phyloP scores from a whole-genome alignment of 1,284 basidiomycete species.

The Cryptococcus sp. region DNA sequence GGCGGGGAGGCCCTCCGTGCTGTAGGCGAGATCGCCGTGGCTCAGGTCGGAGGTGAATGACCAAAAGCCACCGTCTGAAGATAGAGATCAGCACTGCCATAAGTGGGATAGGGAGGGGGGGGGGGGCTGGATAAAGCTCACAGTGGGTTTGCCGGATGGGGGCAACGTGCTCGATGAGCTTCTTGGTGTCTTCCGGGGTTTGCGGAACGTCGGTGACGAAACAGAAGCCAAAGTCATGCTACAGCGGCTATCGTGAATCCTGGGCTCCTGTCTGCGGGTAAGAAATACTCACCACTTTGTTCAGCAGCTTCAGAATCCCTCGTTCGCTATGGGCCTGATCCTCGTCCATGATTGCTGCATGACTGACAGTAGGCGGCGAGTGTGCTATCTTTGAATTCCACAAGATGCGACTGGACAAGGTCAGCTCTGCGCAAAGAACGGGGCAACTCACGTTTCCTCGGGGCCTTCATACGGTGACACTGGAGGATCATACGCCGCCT shows the following conservation, averaged over 20 bases:
- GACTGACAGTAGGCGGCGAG: slow-evolving; percentile 71
- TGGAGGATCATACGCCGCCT: slow-evolving; percentile 38
- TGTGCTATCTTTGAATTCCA: slow-evolving; percentile 78
- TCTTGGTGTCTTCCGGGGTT: slow-evolving; percentile 79
- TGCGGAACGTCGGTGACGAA: slow-evolving; percentile 78
- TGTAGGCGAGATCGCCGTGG: slow-evolving; percentile 86
- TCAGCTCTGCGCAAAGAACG: neutral
- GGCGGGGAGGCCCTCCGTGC: slow-evolving; percentile 77
- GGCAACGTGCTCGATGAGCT: slow-evolving; percentile 69
- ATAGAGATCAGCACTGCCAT: slow-evolving; percentile 7
- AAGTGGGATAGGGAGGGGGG: neutral
- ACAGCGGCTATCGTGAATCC: neutral
- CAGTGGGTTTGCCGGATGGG: slow-evolving; percentile 94
- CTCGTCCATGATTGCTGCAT: slow-evolving; percentile 67
- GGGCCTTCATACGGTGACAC: slow-evolving; percentile 13
- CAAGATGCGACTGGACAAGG: slow-evolving; percentile 59
- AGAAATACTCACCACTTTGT: slow-evolving; percentile 65
- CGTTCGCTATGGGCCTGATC: slow-evolving; percentile 52
- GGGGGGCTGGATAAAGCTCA: slow-evolving; percentile 52
- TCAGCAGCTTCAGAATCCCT: slow-evolving; percentile 76
- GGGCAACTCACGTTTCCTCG: slow-evolving; percentile 14
- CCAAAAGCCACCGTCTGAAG: slow-evolving; percentile 85
- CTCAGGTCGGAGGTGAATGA: slow-evolving; percentile 90
- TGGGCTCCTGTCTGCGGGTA: neutral
- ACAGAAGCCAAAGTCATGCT: slow-evolving; percentile 86